These are phyloP conservation scores for Verticillium albo-atrum DNA, from an alignment of 2,329 filamentous ascomycete species.

Conservation along the genomic window DNA sequence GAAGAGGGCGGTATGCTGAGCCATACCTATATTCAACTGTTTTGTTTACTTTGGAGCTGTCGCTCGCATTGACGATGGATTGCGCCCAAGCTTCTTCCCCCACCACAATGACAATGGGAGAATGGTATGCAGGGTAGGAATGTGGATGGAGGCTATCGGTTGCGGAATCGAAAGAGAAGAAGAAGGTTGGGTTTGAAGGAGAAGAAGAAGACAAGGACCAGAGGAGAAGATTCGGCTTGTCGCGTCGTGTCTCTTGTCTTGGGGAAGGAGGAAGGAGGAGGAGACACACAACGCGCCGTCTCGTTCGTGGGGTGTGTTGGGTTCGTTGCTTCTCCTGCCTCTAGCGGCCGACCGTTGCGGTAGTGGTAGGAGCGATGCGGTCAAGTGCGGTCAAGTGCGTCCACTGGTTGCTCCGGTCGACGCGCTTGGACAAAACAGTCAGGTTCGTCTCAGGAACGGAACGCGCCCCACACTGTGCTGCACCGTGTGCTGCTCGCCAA, in stretches of 20 bases:
- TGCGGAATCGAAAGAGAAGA: not conserved
- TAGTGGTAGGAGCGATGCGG: not conserved
- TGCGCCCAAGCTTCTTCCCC: not conserved
- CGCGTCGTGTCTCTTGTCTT: not conserved
- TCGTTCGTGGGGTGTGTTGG: not conserved
- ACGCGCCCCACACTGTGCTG: not conserved
- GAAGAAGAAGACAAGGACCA: not conserved
- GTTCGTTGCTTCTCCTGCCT: not conserved
- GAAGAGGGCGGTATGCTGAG: not conserved
- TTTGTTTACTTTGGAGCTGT: not conserved
- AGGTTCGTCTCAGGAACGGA: not conserved
- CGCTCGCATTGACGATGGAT: not conserved
- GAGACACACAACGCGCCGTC: not conserved
- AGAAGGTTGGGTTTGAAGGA: conserved; percentile 6
- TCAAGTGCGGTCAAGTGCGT: not conserved
- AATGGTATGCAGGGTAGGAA: not conserved
- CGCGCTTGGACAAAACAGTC: not conserved
- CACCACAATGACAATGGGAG: not conserved
- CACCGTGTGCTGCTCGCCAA: not conserved
- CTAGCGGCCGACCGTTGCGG: not conserved
- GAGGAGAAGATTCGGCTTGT: not conserved
- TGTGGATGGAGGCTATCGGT: not conserved
- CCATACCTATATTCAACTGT: not conserved
- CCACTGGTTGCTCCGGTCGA: not conserved
- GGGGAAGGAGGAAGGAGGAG: not conserved